These are phyloP conservation scores for Populus tremula DNA, from an alignment of 345 rosid species.

Conservation along the genomic window DNA sequence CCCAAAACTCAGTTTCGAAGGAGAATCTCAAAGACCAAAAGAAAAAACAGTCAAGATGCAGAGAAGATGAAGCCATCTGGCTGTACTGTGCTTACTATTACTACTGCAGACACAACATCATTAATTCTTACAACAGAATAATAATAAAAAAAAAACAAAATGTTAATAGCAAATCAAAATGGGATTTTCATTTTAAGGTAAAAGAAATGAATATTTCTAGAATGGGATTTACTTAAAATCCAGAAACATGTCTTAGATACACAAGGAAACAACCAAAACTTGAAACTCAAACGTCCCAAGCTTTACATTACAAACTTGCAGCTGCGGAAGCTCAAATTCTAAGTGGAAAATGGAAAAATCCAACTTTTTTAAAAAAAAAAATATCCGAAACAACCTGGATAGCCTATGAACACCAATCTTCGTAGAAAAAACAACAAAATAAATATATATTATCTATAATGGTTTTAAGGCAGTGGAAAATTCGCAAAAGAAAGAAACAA, in stretches of 20 bases:
- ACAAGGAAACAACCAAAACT: conserved; percentile 14
- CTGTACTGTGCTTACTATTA: conserved; percentile 1
- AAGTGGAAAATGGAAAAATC: conserved; percentile 2
- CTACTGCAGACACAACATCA: conserved; percentile 25
- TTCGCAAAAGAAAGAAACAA: neutral
- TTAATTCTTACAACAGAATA: conserved; percentile 4
- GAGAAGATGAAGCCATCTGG: conserved; percentile 40
- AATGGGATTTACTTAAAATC: conserved; percentile 3
- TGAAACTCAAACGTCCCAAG: conserved; percentile 22
- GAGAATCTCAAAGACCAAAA: conserved; percentile 36
- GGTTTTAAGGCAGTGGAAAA: neutral
- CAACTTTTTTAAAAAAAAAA: neutral
- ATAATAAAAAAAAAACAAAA: neutral
- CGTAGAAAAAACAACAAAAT: neutral
- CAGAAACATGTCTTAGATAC: neutral
- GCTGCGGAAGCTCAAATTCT: conserved; percentile 18
- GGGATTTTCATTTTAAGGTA: neutral
- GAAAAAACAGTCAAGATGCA: conserved; percentile 37
- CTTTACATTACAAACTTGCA: conserved; percentile 13
- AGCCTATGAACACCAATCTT: neutral
- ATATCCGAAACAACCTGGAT: neutral
- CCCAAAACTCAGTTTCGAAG: conserved; percentile 44
- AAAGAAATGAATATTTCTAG: too few relatives aligned
- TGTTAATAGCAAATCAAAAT: neutral
- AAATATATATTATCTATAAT: neutral